A percentile compares a stretch with the other conserved stretches of the same genome.
These are phyloP conservation scores for Venturia nashicola DNA, from an alignment of 2,329 filamentous ascomycete species.

Conservation along the genomic window DNA sequence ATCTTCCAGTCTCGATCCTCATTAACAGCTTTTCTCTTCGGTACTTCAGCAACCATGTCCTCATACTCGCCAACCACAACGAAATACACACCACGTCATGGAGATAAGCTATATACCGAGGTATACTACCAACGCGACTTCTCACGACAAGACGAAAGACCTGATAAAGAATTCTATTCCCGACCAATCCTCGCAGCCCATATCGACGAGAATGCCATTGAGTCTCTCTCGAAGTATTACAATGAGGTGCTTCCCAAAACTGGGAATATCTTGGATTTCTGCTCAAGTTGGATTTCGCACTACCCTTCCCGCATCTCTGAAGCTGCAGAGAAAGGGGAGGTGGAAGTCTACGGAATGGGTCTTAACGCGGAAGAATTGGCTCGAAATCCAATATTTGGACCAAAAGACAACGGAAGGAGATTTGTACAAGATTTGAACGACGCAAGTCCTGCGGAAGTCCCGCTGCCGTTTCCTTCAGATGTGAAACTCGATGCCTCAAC, in stretches of 20 bases:
- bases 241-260: conserved; percentile 26
- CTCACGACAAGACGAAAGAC: conserved; percentile 23
- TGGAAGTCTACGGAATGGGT: conserved; percentile 35
- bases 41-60: not conserved
- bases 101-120: not conserved
- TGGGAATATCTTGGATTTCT: conserved; percentile 36
- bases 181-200: conserved; percentile 40
- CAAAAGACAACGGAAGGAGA: conserved; percentile 14
- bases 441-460: conserved; percentile 16
- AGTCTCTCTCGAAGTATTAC: conserved; percentile 34
- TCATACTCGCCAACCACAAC: not conserved
- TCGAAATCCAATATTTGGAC: conserved; percentile 26
- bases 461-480: conserved; percentile 3
- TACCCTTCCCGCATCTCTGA: conserved; percentile 25
- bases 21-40: not conserved
- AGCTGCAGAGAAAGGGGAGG: conserved; percentile 19
- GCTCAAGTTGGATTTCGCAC: conserved; percentile 37
- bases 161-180: conserved; percentile 27
- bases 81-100: conserved; percentile 1
- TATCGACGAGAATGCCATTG: conserved; percentile 39
- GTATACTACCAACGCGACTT: conserved; percentile 21
- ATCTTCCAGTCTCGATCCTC: not conserved
- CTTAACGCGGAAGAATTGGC: conserved; percentile 36
- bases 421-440: conserved; percentile 34
- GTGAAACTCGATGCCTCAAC: conserved; percentile 31